A percentile compares a stretch with the other conserved stretches of the same genome.
These are phyloP conservation scores for Aureobasidium pullulans DNA, from an alignment of 2,329 filamentous ascomycete genomes.

Conservation along the genomic window DNA sequence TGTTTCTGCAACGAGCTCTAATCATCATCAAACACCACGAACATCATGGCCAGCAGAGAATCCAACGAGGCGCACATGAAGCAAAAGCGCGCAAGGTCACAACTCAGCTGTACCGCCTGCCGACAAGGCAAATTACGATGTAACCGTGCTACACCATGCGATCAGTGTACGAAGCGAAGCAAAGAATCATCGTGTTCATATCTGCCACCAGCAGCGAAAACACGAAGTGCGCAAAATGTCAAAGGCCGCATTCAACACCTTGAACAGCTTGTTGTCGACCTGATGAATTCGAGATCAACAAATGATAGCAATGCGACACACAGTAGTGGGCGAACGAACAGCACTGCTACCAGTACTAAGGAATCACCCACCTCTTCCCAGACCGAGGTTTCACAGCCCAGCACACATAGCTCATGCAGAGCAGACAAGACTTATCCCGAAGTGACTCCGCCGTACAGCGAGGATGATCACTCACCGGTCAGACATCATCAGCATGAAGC, in stretches of 20 bases:
- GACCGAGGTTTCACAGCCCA: not conserved
- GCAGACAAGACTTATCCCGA: not conserved
- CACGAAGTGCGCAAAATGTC: constrained; percentile 27
- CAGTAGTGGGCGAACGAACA: not conserved
- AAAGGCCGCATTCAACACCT: constrained; percentile 29
- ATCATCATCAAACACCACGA: not conserved
- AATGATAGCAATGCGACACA: not conserved
- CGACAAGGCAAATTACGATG: constrained; percentile 31
- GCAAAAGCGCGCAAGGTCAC: constrained; percentile 30
- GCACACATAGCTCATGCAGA: too few relatives aligned
- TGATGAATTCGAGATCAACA: constrained; percentile 25
- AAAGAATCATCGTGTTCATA: constrained; percentile 26
- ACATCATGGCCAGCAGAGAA: not conserved
- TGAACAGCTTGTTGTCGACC: constrained; percentile 28
- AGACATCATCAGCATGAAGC: constrained; percentile 30
- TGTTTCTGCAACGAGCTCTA: too few relatives aligned
- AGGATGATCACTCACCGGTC: not conserved
- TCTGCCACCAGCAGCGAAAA: constrained; percentile 25
- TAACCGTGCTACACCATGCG: constrained; percentile 28
- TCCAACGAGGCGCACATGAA: constrained; percentile 16
- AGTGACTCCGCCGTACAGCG: constrained; percentile 6
- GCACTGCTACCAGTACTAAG: not conserved
- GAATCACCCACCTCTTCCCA: not conserved
- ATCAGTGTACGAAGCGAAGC: constrained; percentile 31
- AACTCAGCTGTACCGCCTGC: constrained; percentile 30